Evolutionary conservation across 1,284 basidiomycete species (phyloP).

Genomic region (Malassezia equina): DNA sequence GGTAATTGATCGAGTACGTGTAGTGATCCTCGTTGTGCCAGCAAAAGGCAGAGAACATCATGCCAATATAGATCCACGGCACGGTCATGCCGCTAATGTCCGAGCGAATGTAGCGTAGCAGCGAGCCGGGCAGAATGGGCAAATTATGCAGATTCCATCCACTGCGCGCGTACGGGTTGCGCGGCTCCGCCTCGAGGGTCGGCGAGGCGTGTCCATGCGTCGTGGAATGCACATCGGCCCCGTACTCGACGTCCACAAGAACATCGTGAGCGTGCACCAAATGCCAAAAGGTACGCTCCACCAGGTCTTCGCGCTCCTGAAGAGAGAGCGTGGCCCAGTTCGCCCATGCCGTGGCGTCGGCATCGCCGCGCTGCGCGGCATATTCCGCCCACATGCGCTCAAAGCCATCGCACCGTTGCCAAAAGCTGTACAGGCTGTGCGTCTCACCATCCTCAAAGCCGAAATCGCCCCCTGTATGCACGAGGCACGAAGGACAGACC

Average conservation of each 20-base stretch:
- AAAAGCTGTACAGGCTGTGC: slow-evolving; percentile 82
- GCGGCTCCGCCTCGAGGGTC: slow-evolving; percentile 80
- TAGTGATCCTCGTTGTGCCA: slow-evolving; percentile 99
- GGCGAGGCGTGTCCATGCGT: slow-evolving; percentile 96
- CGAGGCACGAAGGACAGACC: slow-evolving; percentile 88
- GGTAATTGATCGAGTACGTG: slow-evolving; percentile 61
- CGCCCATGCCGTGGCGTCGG: background rate
- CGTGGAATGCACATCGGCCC: slow-evolving; percentile 93
- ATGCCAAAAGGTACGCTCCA: slow-evolving; percentile 95
- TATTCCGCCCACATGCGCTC: slow-evolving; percentile 55
- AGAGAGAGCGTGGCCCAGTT: slow-evolving; percentile 54
- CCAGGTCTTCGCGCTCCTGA: slow-evolving; percentile 63
- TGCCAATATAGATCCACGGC: slow-evolving; percentile 98
- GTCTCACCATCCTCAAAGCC: slow-evolving; percentile 98
- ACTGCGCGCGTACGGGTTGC: slow-evolving; percentile 74
- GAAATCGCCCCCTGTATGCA: slow-evolving; percentile 90
- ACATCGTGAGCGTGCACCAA: slow-evolving; percentile 78
- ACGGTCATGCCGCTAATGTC: slow-evolving; percentile 99
- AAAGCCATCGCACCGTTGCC: slow-evolving; percentile 79
- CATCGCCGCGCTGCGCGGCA: slow-evolving; percentile 47
- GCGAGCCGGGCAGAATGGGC: slow-evolving; percentile 74
- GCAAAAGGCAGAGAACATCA: slow-evolving; percentile 98
- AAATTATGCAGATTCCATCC: slow-evolving; percentile 98
- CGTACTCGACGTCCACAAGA: slow-evolving; percentile 96
- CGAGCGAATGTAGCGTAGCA: slow-evolving; percentile 83